phyloP scores from a whole-genome alignment of 345 rosid species.

The Melaleuca alternifolia region DNA sequence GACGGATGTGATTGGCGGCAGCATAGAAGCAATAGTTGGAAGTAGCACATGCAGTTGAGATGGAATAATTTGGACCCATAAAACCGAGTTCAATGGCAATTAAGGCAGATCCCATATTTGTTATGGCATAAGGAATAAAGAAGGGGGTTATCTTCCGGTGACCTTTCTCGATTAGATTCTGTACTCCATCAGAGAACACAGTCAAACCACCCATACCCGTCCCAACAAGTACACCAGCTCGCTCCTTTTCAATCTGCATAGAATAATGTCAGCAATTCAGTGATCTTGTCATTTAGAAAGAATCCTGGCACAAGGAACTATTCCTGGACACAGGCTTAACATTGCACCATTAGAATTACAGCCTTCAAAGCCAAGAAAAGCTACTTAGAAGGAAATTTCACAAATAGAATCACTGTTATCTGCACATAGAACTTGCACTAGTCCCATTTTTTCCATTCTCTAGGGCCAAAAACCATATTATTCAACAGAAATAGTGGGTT shows the following conservation, averaged over 20 bases:
- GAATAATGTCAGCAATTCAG: not conserved
- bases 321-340: not conserved
- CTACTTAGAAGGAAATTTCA: not conserved
- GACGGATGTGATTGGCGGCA: constrained; percentile 97
- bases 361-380: not conserved
- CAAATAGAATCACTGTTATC: not conserved
- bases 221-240: constrained; percentile 93
- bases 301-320: not conserved
- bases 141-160: constrained; percentile 83
- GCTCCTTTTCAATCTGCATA: constrained; percentile 66
- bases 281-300: not conserved
- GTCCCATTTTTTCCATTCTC: not conserved
- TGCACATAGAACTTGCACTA: not conserved
- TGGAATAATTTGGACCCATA: constrained; percentile 99
- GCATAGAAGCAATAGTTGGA: constrained; percentile 96
- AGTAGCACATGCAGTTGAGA: constrained; percentile 96
- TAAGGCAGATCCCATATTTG: constrained; percentile 96
- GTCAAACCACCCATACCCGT: constrained; percentile 98
- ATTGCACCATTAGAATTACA: not conserved
- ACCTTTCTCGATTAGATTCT: constrained; percentile 79
- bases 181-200: constrained; percentile 80
- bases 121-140: constrained; percentile 82
- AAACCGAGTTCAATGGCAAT: constrained; percentile 91
- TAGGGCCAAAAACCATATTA: not conserved
- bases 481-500: not conserved